Base-by-base conservation (phyloP, 2,329 filamentous ascomycete species). In the Alternaria brassicae region DNA sequence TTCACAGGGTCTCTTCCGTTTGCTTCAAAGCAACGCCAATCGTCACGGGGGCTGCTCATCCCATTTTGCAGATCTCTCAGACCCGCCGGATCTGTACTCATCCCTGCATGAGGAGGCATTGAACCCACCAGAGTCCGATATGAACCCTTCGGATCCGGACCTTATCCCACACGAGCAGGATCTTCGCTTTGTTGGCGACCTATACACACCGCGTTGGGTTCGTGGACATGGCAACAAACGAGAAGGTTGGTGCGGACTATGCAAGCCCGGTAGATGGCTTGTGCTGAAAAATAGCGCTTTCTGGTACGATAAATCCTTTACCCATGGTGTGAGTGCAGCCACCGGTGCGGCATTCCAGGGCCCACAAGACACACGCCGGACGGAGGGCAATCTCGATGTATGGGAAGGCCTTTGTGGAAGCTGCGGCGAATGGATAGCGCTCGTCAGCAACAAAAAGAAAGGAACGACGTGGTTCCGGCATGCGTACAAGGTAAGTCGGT, bases 261-360 rank as follows among this genome's bases (percentile, higher is more conserved):
- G 92, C 82, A 93, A 93, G 76, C 90, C 91, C 2, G 91, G 91
- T 3, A 84, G 91, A 49, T 96, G 92, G 92, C 85, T 94, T 53
- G 91, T 93, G 15, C 82, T 96, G 59, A 96, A 95, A 81, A 95
- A 96, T 79, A 93, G 90, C 55, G 92, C 92, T 6, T 96, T 92
- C 77, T 96, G 92, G 92, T 96, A 96, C 77, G 92, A 96, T 81
- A 94, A 95, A 82, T 91, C 89, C 57, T 96, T 95, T 76, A 92
- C 90, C 2, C 92, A 96, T 72, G 92, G 92, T 49, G 92, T 96
- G 75, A 92, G 90, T 72, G 91, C 91, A 27, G 89, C 90, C 4
- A 94, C 91, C 0, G 91, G 92, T 23, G 88, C 85, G 63, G 87
- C 89, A 3, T 94, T 95, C 79, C 88, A 91, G 73, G 88, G 90